Base-by-base conservation (phyloP, 2,329 filamentous ascomycete genomes). In the Talaromyces sp. region DNA sequence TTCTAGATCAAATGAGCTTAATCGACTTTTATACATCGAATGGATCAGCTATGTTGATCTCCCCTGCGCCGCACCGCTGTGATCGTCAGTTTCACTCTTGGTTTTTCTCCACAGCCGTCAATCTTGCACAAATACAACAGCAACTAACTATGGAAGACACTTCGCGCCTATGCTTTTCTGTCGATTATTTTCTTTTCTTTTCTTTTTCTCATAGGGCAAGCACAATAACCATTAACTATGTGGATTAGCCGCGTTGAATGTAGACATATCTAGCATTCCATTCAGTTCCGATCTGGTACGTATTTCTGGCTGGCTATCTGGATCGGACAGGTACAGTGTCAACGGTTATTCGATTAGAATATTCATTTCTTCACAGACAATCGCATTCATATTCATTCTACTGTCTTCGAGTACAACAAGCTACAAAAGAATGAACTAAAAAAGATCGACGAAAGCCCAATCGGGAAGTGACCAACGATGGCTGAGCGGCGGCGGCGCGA, bases 381-480 rank as follows among this genome's bases (percentile, higher is more conserved):
- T 46, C 22, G 25, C 43, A 46, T 19, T 33, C 43, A 13, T 17
- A 11, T 7, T 13, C 13, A 31, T 2, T 19, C 15, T 19, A n/a
- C n/a, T n/a, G n/a, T n/a, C n/a, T n/a, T n/a, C n/a, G n/a, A n/a
- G n/a, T 28, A 28, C 4, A 48, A 48, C 19, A 48, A 48, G 28
- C 25, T 35, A 48, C 45, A 48, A 45, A 25, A 45, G 13, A 31
- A 46, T 17, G 43, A 19, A 25, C 43, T 46, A 46, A 46, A 15
- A 31, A n/a, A n/a, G 45, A 48, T 48, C 45, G 45, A 48, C 17
- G 45, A 48, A 35, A 35, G 45, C 45, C 48, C 48, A 46, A 46
- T 46, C 53, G 41, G 53, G 40, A 55, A 37, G 33, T 54, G 52
- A 33, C 39, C 39, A 33, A 46, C 45, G 53, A 43, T 55, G 54